Evolutionary conservation across 768 basidiomycete genomes (phyloP).

Genomic region (Lanmaoa pseudosensibilis): DNA sequence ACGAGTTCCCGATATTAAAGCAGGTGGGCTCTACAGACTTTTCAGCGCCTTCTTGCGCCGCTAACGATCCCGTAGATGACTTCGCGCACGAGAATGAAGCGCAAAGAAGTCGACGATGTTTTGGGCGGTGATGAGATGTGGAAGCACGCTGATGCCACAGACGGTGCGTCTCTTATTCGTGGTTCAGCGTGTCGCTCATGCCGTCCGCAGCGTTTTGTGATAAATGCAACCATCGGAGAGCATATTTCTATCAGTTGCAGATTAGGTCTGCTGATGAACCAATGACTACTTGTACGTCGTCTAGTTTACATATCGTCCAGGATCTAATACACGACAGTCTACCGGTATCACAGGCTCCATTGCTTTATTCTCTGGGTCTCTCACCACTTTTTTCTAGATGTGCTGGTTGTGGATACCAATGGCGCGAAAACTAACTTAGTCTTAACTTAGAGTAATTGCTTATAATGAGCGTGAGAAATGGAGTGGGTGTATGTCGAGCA

Average conservation of each 20-base stretch:
- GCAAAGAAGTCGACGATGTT: conserved; percentile 95
- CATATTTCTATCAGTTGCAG: conserved; percentile 95
- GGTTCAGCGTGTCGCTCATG: background rate
- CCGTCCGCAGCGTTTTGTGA: conserved; percentile 48
- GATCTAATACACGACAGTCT: conserved; percentile 43
- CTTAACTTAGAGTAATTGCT: background rate
- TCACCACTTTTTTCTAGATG: conserved; percentile 42
- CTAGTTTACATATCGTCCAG: background rate
- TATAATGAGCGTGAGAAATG: conserved; percentile 28
- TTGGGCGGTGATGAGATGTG: conserved; percentile 92
- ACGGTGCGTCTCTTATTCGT: conserved; percentile 46
- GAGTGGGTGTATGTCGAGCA: conserved; percentile 9
- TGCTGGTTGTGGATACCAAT: conserved; percentile 60
- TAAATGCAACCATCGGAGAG: conserved; percentile 82
- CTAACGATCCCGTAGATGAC: conserved; percentile 66
- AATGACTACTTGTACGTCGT: conserved; percentile 56
- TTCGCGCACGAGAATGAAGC: conserved; percentile 76
- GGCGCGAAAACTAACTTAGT: conserved; percentile 70
- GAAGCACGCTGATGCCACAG: conserved; percentile 89
- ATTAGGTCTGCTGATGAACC: conserved; percentile 93
- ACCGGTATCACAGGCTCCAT: conserved; percentile 43
- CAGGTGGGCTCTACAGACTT: conserved; percentile 12
- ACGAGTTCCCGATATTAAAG: conserved; percentile 62
- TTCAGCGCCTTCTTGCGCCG: background rate
- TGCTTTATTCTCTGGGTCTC: background rate